Evolutionary conservation across 129 eudicot genomes (phyloP).

Genomic region (Flaveria linearis): DNA sequence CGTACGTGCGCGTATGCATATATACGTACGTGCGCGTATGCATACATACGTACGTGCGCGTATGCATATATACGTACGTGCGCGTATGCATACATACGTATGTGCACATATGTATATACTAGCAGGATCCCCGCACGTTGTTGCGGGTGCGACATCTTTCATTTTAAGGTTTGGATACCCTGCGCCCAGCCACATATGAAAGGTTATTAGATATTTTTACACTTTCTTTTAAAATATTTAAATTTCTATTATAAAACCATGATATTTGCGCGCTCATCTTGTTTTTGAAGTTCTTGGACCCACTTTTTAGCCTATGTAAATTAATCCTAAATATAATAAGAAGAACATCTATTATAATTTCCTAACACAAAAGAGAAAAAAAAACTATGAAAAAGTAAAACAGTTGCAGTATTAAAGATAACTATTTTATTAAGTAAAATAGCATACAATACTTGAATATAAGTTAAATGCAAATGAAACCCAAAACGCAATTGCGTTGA

Average conservation of each 20-base stretch:
- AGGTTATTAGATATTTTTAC: background rate
- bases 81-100: no score
- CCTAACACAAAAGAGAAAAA: constrained; percentile 16
- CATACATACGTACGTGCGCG: no score
- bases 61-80: no score
- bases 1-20: no score
- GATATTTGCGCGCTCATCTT: constrained; percentile 56
- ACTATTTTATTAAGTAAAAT: background rate
- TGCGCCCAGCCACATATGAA: background rate
- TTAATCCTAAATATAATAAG: constrained; percentile 56
- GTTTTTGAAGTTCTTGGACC: constrained; percentile 96
- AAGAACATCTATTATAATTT: constrained; percentile 5
- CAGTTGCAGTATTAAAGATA: background rate
- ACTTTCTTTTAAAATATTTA: background rate
- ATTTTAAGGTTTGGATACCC: no score
- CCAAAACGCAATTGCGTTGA: constrained; percentile 1
- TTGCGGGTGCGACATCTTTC: no score
- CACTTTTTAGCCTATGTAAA: constrained; percentile 90
- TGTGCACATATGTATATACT: no score
- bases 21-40: no score
- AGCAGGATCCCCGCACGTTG: no score
- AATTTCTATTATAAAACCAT: background rate
- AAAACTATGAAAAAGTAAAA: background rate
- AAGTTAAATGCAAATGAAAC: background rate
- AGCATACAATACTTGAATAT: background rate